Percentiles rank a stretch among this genome's conserved stretches.
These are phyloP conservation scores for Avena atlantica DNA, from an alignment of 176 grass and related monocot genomes.

Conservation along the genomic window DNA sequence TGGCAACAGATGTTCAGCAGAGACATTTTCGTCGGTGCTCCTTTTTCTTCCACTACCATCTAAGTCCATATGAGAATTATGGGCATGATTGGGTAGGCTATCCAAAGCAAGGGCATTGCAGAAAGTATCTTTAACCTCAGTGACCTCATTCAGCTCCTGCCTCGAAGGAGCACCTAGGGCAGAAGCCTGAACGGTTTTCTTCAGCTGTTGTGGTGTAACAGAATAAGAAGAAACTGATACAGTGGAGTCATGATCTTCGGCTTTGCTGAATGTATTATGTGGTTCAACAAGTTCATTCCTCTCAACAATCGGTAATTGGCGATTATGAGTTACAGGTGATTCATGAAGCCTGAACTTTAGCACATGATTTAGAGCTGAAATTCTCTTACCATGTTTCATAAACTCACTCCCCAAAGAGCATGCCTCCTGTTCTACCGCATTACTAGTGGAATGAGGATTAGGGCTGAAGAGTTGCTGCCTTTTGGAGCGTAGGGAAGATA, in stretches of 20 bases:
- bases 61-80: constrained; percentile 46
- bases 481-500: constrained; percentile 65
- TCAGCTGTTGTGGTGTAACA: constrained; percentile 1
- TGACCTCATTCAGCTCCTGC: constrained; percentile 27
- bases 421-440: constrained; percentile 20
- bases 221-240: constrained; percentile 36
- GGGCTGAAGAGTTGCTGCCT: constrained; percentile 48
- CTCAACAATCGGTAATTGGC: not conserved
- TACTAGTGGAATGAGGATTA: constrained; percentile 42
- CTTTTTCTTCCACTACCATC: constrained; percentile 65
- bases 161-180: constrained; percentile 17
- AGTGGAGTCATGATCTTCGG: constrained; percentile 26
- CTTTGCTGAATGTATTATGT: constrained; percentile 25
- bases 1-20: constrained; percentile 38
- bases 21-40: constrained; percentile 39
- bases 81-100: constrained; percentile 44
- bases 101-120: constrained; percentile 35
- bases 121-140: constrained; percentile 33
- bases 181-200: constrained; percentile 5
- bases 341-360: constrained; percentile 46
- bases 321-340: constrained; percentile 42
- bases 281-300: constrained; percentile 48
- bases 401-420: constrained; percentile 53
- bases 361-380: constrained; percentile 55
- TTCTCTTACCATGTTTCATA: constrained; percentile 57